These are phyloP conservation scores for Crithidia fasciculata DNA, from an alignment of 208 protist genomes.

Conservation along the genomic window DNA sequence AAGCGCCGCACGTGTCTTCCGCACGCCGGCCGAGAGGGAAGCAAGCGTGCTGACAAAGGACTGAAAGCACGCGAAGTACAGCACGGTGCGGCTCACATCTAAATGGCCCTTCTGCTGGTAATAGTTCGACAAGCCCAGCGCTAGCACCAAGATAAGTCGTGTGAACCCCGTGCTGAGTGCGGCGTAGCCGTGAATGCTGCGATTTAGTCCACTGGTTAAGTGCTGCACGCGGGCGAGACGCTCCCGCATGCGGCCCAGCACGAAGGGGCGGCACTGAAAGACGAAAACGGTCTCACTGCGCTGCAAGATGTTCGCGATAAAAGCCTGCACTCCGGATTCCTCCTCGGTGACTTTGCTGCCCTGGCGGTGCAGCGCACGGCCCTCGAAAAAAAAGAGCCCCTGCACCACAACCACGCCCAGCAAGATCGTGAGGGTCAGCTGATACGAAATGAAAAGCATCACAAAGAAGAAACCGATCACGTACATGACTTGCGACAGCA, in stretches of 20 bases:
- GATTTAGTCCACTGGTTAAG: conserved; percentile 43
- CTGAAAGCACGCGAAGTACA: conserved; percentile 79
- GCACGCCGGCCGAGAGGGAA: conserved; percentile 44
- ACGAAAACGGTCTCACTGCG: conserved; percentile 72
- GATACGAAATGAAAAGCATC: conserved; percentile 64
- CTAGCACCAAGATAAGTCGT: conserved; percentile 68
- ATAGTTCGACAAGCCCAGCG: conserved; percentile 64
- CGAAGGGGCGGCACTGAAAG: conserved; percentile 59
- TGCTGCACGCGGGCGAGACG: conserved; percentile 29
- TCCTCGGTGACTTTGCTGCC: conserved; percentile 40
- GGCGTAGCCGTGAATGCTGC: conserved; percentile 68
- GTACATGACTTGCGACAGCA: conserved; percentile 42
- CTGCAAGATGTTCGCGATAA: conserved; percentile 65
- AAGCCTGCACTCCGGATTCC: conserved; percentile 54
- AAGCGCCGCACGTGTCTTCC: conserved; percentile 41
- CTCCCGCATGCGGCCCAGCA: conserved; percentile 42
- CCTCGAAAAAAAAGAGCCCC: conserved; percentile 52
- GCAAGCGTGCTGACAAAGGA: conserved; percentile 56
- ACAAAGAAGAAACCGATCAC: conserved; percentile 33
- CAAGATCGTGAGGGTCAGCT: conserved; percentile 57
- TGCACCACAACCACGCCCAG: conserved; percentile 50
- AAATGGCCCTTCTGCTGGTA: conserved; percentile 58
- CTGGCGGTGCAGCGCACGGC: conserved; percentile 32
- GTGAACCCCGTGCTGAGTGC: conserved; percentile 59
- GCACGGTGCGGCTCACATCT: conserved; percentile 58